These are phyloP conservation scores for Cladophialophora bantiana DNA, from an alignment of 2,329 filamentous ascomycete genomes.

Conservation along the genomic window DNA sequence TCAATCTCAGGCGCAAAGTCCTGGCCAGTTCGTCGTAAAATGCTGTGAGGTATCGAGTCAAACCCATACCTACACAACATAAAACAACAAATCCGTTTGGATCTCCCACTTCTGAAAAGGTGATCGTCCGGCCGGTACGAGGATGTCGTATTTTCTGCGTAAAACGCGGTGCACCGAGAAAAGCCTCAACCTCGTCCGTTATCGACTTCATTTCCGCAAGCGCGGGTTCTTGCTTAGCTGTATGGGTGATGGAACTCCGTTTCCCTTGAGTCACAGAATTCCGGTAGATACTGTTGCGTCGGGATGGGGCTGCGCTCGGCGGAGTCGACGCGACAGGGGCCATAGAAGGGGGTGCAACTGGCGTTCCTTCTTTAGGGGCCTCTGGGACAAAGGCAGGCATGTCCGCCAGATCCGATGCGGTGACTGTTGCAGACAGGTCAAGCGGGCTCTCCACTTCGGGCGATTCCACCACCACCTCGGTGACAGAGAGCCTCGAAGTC, in stretches of 20 bases:
- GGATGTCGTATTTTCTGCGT: slow-evolving; percentile 89
- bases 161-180: slow-evolving; percentile 80
- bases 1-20: slow-evolving; percentile 85
- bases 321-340: slow-evolving; percentile 13
- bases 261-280: slow-evolving; percentile 23
- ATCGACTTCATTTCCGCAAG: slow-evolving; percentile 78
- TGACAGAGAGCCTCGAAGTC: slow-evolving; percentile 38
- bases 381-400: slow-evolving; percentile 34
- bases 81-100: slow-evolving; percentile 90
- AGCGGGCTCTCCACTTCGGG: slow-evolving; percentile 34
- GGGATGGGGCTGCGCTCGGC: slow-evolving; percentile 24
- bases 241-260: slow-evolving; percentile 23
- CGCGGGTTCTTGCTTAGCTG: slow-evolving; percentile 25
- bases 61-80: slow-evolving; percentile 95
- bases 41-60: slow-evolving; percentile 93
- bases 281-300: slow-evolving; percentile 28
- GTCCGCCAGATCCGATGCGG: slow-evolving; percentile 30
- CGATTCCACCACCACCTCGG: slow-evolving; percentile 36
- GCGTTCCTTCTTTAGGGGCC: slow-evolving; percentile 17
- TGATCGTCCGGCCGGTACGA: slow-evolving; percentile 84
- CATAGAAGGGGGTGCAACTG: slow-evolving; percentile 1
- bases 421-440: slow-evolving; percentile 31
- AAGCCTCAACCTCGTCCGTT: slow-evolving; percentile 84
- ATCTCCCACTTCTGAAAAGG: slow-evolving; percentile 96
- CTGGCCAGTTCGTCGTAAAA: slow-evolving; percentile 96